These are phyloP conservation scores for Furcasterigmium furcatum DNA, from an alignment of 2,329 filamentous ascomycete species.

Conservation along the genomic window DNA sequence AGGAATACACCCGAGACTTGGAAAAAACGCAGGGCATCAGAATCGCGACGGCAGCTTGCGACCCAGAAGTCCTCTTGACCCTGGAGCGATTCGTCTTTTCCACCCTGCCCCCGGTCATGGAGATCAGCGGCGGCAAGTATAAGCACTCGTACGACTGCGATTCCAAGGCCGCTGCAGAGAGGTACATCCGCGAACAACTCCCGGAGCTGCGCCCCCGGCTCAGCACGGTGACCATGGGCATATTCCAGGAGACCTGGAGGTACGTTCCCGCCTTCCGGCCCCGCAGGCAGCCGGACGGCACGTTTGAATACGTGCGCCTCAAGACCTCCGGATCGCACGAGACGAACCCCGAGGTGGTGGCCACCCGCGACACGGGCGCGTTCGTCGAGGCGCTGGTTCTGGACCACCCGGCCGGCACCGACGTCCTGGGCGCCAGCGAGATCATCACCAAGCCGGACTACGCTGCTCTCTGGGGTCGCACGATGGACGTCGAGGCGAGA, in stretches of 20 bases:
- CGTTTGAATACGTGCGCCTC: conserved; percentile 4
- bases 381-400: conserved; percentile 13
- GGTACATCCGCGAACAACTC: conserved; percentile 1
- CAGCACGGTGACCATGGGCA: conserved; percentile 11
- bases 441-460: conserved; percentile 9
- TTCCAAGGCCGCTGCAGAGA: conserved; percentile 4
- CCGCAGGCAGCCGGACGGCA: conserved; percentile 9
- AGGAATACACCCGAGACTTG: conserved; percentile 12
- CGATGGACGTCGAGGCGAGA: conserved; percentile 7
- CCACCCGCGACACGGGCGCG: conserved; percentile 10
- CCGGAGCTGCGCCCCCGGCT: conserved; percentile 9
- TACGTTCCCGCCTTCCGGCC: conserved; percentile 5
- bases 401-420: conserved; percentile 7
- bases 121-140: conserved; percentile 5
- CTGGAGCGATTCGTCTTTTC: conserved; percentile 10
- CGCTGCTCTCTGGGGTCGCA: conserved; percentile 7
- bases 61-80: conserved; percentile 7
- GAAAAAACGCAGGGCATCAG: conserved; percentile 15
- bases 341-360: conserved; percentile 6
- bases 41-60: conserved; percentile 11
- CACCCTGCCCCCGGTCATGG: background rate
- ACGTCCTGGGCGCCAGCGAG: conserved; percentile 8
- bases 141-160: conserved; percentile 6
- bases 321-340: background rate
- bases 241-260: conserved; percentile 12